phyloP scores from a whole-genome alignment of 2,329 filamentous ascomycete genomes.

The Botrytis galanthina region DNA sequence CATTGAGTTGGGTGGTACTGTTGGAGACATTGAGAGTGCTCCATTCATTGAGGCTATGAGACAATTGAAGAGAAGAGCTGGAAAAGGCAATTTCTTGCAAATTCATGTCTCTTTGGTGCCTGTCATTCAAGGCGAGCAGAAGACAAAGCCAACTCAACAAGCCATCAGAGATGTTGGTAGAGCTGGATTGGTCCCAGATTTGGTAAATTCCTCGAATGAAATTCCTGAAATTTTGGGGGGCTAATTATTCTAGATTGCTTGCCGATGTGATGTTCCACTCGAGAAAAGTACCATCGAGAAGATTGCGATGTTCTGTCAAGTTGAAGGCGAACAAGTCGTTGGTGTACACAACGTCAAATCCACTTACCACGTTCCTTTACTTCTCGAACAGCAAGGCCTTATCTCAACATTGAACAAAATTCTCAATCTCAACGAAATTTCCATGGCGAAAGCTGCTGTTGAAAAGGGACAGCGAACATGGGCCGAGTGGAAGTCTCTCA shows the following conservation, averaged over 20 bases:
- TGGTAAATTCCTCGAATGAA: slow-evolving; percentile 47
- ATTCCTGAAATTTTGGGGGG: neutral
- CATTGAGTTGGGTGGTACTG: slow-evolving; percentile 66
- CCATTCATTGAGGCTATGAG: slow-evolving; percentile 86
- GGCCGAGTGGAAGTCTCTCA: slow-evolving; percentile 67
- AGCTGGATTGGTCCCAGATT: slow-evolving; percentile 55
- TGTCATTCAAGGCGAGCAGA: slow-evolving; percentile 67
- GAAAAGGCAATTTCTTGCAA: slow-evolving; percentile 78
- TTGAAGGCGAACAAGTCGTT: slow-evolving; percentile 80
- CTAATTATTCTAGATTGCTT: slow-evolving; percentile 66
- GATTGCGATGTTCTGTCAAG: slow-evolving; percentile 85
- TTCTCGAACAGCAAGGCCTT: slow-evolving; percentile 79
- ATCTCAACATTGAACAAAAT: slow-evolving; percentile 63
- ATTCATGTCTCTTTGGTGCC: slow-evolving; percentile 90
- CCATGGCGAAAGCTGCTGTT: slow-evolving; percentile 52
- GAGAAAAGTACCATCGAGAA: slow-evolving; percentile 75
- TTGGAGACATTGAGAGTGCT: slow-evolving; percentile 81
- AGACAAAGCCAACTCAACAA: slow-evolving; percentile 95
- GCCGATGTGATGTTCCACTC: slow-evolving; percentile 78
- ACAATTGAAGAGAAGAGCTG: slow-evolving; percentile 70
- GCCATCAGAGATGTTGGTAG: slow-evolving; percentile 66
- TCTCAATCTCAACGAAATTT: slow-evolving; percentile 61
- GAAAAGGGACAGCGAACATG: slow-evolving; percentile 68
- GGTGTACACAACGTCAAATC: slow-evolving; percentile 87
- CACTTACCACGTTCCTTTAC: slow-evolving; percentile 92